These are phyloP conservation scores for Brettanomyces naardenensis DNA, from an alignment of 805 yeast species.

Conservation along the genomic window DNA sequence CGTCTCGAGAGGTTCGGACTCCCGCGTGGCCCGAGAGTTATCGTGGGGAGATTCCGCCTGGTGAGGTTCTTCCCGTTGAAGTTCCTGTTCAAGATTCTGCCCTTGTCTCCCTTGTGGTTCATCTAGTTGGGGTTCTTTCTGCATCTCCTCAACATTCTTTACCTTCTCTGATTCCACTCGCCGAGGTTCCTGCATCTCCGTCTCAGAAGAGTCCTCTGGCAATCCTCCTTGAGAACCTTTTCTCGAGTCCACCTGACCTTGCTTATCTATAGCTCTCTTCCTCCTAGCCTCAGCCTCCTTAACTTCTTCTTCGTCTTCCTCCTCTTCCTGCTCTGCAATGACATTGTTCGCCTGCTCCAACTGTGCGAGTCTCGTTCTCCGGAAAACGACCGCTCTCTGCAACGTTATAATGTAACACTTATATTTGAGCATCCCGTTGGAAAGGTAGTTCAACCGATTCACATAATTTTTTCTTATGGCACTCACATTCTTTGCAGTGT, in stretches of 20 bases:
- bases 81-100: no score
- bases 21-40: no score
- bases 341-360: slow-evolving; percentile 4
- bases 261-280: not conserved
- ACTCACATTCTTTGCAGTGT: slow-evolving; percentile 25
- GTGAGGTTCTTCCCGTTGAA: no score
- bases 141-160: no score
- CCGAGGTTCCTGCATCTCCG: no score
- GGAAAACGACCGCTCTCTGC: slow-evolving; percentile 38
- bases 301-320: slow-evolving; percentile 2
- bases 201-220: no score
- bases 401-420: slow-evolving; percentile 36
- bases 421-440: slow-evolving; percentile 36
- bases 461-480: slow-evolving; percentile 32
- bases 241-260: not conserved
- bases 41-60: no score
- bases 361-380: slow-evolving; percentile 26
- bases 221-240: no score
- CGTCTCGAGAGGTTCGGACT: no score
- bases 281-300: not conserved
- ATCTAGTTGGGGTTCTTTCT: no score
- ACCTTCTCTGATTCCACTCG: no score
- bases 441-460: slow-evolving; percentile 33
- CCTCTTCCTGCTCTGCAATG: slow-evolving; percentile 5
- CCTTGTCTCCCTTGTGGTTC: no score